Percentiles rank a stretch among this genome's conserved stretches.
Conservation (phyloP, 305 asterid genomes). For the Rubia tinctorum region DNA sequence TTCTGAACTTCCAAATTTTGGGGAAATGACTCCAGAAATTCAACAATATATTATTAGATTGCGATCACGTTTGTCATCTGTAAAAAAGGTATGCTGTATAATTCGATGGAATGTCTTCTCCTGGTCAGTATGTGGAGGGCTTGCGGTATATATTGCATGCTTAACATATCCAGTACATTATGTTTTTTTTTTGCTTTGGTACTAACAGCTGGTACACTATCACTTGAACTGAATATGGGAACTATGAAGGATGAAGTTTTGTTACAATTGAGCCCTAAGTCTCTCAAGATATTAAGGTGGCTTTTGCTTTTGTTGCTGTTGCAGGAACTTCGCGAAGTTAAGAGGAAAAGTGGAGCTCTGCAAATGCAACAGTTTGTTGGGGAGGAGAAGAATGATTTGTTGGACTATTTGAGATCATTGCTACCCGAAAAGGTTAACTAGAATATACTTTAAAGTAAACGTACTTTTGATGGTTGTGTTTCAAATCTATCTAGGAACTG, state of each 20-base stretch:
- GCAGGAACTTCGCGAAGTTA: conserved; percentile 82
- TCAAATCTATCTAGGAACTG: no score
- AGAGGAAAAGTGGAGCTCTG: conserved; percentile 88
- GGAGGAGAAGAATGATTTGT: conserved; percentile 90
- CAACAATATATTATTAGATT: conserved; percentile 55
- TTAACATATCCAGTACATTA: neutral
- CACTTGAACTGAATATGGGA: neutral
- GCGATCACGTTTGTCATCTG: conserved; percentile 59
- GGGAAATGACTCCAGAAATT: conserved; percentile 79
- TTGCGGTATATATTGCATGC: neutral
- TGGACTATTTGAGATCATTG: conserved; percentile 88
- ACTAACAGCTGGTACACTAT: neutral
- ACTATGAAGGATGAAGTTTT: neutral
- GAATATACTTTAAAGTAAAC: neutral
- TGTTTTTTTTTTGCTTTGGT: neutral
- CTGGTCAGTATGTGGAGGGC: neutral
- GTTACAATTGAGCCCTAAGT: neutral
- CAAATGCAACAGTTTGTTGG: conserved; percentile 99
- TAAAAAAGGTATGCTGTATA: conserved; percentile 49
- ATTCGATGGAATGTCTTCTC: neutral
- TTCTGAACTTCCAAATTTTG: conserved; percentile 51
- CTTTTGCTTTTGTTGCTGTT: conserved; percentile 18
- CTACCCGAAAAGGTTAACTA: conserved; percentile 72
- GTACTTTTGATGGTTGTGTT: neutral
- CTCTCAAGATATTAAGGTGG: neutral